A percentile compares a stretch with the other conserved stretches of the same genome.
These are phyloP conservation scores for Diaporthe caulivora DNA, from an alignment of 2,329 filamentous ascomycete species.

Conservation along the genomic window DNA sequence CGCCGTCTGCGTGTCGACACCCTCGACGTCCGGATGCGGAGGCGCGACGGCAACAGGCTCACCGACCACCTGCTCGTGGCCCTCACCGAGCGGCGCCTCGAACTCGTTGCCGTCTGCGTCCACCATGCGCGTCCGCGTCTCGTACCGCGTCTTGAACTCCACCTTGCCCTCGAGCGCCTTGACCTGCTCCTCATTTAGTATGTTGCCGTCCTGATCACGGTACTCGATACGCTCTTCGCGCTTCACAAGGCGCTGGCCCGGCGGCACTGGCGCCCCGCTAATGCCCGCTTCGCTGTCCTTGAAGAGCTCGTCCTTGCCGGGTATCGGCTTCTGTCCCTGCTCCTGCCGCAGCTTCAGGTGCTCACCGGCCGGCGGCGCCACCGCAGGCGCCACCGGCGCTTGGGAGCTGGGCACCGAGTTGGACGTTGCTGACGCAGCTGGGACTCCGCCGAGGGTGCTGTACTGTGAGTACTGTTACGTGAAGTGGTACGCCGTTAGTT, in stretches of 20 bases:
- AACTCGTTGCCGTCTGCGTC: constrained; percentile 86
- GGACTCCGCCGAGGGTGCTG: constrained; percentile 36
- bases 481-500: constrained; percentile 8
- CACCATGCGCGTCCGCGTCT: constrained; percentile 89
- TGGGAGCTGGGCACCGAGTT: constrained; percentile 40
- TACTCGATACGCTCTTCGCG: constrained; percentile 91
- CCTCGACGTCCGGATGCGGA: constrained; percentile 72
- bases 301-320: constrained; percentile 41
- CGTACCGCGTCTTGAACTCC: constrained; percentile 94
- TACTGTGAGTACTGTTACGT: constrained; percentile 63
- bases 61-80: neutral
- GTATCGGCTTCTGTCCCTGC: constrained; percentile 41
- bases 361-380: neutral
- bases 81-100: constrained; percentile 54
- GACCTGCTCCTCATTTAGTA: constrained; percentile 87
- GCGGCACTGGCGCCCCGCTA: constrained; percentile 63
- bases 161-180: constrained; percentile 90
- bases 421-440: constrained; percentile 28
- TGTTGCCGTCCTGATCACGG: constrained; percentile 91
- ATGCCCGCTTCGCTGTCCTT: constrained; percentile 48
- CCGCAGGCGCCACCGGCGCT: constrained; percentile 36
- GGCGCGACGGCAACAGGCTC: constrained; percentile 58
- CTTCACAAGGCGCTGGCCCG: constrained; percentile 62
- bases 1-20: constrained; percentile 70
- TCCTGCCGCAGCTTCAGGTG: constrained; percentile 27